Percentiles rank a stretch among this genome's conserved stretches.
phyloP scores from a whole-genome alignment of 805 yeast genomes.

The Cyberlindnera petersonii region DNA sequence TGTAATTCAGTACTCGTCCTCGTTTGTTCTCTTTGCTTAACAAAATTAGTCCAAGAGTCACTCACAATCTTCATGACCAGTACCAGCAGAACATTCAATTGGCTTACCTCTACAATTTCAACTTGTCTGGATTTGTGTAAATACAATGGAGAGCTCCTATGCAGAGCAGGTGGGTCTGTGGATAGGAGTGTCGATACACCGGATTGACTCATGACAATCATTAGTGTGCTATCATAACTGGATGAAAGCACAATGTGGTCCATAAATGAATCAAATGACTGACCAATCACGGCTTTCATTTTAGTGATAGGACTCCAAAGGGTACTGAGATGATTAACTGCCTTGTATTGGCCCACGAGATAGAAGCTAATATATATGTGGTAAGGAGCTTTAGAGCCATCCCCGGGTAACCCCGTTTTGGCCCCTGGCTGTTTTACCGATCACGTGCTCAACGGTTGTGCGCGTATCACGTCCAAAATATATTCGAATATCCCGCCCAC shows the following conservation, averaged over 20 bases:
- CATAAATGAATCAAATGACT: constrained; percentile 1
- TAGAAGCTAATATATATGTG: too few relatives aligned
- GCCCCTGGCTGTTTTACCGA: too few relatives aligned
- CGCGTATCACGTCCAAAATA: too few relatives aligned
- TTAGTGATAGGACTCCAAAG: too few relatives aligned
- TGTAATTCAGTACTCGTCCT: not conserved
- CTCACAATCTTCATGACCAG: constrained; percentile 3
- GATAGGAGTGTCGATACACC: constrained; percentile 5
- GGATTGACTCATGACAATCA: constrained; percentile 8
- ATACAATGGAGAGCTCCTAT: constrained; percentile 16
- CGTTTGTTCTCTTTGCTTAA: not conserved
- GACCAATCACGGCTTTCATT: constrained; percentile 1
- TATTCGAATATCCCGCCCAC: too few relatives aligned
- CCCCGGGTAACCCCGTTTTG: too few relatives aligned
- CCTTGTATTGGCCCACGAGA: too few relatives aligned
- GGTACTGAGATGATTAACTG: too few relatives aligned
- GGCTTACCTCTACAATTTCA: constrained; percentile 6
- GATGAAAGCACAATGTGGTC: constrained; percentile 1
- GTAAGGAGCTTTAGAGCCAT: too few relatives aligned
- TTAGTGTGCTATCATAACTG: not conserved
- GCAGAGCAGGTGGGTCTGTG: not conserved
- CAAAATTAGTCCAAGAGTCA: constrained; percentile 1
- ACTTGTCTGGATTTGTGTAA: constrained; percentile 1
- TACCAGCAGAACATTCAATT: constrained; percentile 5
- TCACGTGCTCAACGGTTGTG: too few relatives aligned